Evolutionary conservation across 1,284 basidiomycete species (phyloP).

Genomic region (Schizophyllum commune): DNA sequence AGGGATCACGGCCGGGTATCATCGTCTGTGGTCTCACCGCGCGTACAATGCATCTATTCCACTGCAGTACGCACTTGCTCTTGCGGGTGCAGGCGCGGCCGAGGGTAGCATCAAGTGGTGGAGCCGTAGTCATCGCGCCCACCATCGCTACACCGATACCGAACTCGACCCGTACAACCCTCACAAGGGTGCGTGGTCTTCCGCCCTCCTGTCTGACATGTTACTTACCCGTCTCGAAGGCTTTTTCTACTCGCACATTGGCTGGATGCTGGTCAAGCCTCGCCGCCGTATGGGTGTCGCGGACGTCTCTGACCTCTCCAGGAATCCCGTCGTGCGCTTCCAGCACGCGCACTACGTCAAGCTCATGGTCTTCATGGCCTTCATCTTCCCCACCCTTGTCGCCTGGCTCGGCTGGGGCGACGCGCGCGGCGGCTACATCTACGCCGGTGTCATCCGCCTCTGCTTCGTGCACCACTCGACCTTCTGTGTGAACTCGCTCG

Average conservation of each 20-base stretch:
- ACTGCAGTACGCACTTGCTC: constrained; percentile 68
- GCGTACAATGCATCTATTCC: constrained; percentile 76
- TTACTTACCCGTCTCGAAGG: constrained; percentile 33
- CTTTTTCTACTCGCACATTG: constrained; percentile 74
- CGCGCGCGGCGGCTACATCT: constrained; percentile 77
- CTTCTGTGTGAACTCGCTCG: constrained; percentile 93
- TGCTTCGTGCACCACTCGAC: constrained; percentile 91
- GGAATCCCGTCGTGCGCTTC: constrained; percentile 76
- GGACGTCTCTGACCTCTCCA: constrained; percentile 79
- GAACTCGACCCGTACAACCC: constrained; percentile 82
- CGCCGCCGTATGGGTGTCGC: constrained; percentile 82
- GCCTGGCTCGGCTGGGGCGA: constrained; percentile 83
- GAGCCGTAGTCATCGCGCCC: constrained; percentile 78
- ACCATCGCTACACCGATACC: constrained; percentile 83
- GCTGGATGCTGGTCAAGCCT: constrained; percentile 92
- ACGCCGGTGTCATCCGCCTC: constrained; percentile 77
- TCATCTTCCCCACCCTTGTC: constrained; percentile 69
- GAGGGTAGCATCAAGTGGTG: constrained; percentile 92
- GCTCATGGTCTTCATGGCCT: constrained; percentile 67
- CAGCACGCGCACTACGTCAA: constrained; percentile 79
- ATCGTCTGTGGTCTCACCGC: constrained; percentile 87
- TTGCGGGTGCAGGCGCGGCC: constrained; percentile 79
- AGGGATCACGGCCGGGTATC: constrained; percentile 77
- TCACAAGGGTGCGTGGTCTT: constrained; percentile 49
- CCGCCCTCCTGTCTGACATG: background rate